phyloP scores from a whole-genome alignment of 768 basidiomycete genomes.

The Tephrocybe sp. region DNA sequence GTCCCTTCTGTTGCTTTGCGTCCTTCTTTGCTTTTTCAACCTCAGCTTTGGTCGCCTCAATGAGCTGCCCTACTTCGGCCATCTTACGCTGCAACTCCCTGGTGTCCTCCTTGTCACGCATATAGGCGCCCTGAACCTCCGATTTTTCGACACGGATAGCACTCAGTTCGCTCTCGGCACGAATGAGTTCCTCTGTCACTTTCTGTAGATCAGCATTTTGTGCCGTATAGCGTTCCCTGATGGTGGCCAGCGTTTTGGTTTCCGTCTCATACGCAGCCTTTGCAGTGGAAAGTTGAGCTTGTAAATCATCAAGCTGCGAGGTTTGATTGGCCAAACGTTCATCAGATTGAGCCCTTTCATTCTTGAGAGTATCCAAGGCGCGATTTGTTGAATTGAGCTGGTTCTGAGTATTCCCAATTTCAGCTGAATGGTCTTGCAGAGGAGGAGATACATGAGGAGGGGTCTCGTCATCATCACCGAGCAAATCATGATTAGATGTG shows the following conservation, averaged over 20 bases:
- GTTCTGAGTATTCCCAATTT: slow-evolving; percentile 86
- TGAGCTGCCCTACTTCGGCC: slow-evolving; percentile 75
- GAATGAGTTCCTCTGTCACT: slow-evolving; percentile 75
- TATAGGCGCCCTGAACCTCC: slow-evolving; percentile 81
- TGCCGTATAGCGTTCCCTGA: slow-evolving; percentile 63
- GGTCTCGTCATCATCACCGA: slow-evolving; percentile 72
- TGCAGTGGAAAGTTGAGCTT: slow-evolving; percentile 79
- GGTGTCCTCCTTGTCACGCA: slow-evolving; percentile 94
- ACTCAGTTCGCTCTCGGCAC: slow-evolving; percentile 88
- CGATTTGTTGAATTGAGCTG: slow-evolving; percentile 78
- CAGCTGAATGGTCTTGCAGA: slow-evolving; percentile 72
- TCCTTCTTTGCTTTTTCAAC: slow-evolving; percentile 91
- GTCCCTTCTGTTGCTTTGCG: slow-evolving; percentile 93
- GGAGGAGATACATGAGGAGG: slow-evolving; percentile 44
- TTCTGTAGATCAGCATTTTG: slow-evolving; percentile 75
- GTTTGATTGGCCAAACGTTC: slow-evolving; percentile 63
- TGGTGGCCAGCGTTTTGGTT: slow-evolving; percentile 58
- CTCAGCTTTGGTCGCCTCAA: slow-evolving; percentile 64
- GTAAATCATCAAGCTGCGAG: slow-evolving; percentile 71
- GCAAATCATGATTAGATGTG: slow-evolving; percentile 45
- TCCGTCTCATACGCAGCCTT: slow-evolving; percentile 88
- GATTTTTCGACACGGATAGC: slow-evolving; percentile 86
- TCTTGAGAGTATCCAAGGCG: slow-evolving; percentile 62
- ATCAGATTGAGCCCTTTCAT: slow-evolving; percentile 67
- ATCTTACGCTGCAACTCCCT: slow-evolving; percentile 82